Base-by-base conservation (phyloP, 139 green algal species). In the Micractinium conductrix region DNA sequence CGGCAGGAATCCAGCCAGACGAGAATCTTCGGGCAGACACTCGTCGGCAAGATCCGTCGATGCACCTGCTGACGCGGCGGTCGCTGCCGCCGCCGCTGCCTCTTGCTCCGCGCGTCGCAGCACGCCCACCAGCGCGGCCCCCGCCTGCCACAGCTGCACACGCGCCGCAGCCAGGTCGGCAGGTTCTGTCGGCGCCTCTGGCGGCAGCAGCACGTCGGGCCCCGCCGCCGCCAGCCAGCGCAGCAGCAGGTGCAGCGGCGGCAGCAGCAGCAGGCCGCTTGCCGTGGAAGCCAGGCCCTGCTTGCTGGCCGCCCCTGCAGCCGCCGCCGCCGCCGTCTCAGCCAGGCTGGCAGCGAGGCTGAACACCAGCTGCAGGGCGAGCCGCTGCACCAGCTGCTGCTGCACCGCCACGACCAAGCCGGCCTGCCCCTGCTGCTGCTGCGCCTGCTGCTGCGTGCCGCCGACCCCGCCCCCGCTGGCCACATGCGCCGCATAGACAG, bases 241-340 rank as follows among this genome's bases (percentile, higher is more conserved):
- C 38, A 82, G 38, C 58, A 82, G 58, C 58, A 82, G 58, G 26
- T 38, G 76, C 76, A 82, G 76, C 58, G 76, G 76, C 37, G 76
- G 76, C 38, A 82, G 76, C 76, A 82, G 76, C 58, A 82, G 76
- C 76, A 82, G 37, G 42, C 38, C 76, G 28, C 38, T 4, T 3
- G 55, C 58, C 0, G 26, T 40, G 55, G 26, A 38, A 28, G 60
- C 58, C 26, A 63, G 33, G 73, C 73, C 48, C 45, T 80, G 74
- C 45, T 68, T 79, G 72, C 45, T 37, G 6, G n/a, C 37, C 17
- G 33, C 45, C n/a, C n/a, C n/a, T n/a, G n/a, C n/a, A 2, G 74
- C 74, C 12, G 58, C 76, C 38, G 55, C 58, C 0, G 38, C 38
- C 28, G 76, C 76, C 28, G 76, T 38, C 4, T n/a, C 72, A 4